Evolutionary conservation across 1,284 basidiomycete genomes (phyloP).

Genomic region (Tylopilus sp.): DNA sequence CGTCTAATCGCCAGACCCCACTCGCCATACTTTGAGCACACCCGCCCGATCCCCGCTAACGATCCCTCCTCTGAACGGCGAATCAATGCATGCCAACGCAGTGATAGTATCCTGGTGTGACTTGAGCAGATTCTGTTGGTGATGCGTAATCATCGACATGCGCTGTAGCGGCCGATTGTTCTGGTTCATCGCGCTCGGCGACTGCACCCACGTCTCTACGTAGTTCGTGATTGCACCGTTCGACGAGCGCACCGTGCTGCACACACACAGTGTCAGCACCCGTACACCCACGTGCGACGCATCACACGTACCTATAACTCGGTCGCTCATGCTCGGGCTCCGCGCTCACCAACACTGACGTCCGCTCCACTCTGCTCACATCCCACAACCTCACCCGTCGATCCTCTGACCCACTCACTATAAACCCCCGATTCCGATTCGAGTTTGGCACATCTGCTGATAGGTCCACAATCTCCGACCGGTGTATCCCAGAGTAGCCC

Average conservation of each 20-base stretch:
- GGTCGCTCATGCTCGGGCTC: conserved; percentile 69
- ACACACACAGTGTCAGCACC: neutral
- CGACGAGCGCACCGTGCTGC: conserved; percentile 33
- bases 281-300: neutral
- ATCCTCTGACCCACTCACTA: conserved; percentile 82
- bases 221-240: conserved; percentile 46
- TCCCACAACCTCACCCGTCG: conserved; percentile 82
- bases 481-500: conserved; percentile 52
- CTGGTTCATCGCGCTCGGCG: conserved; percentile 42
- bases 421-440: conserved; percentile 56
- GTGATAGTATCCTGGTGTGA: conserved; percentile 84
- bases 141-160: conserved; percentile 72
- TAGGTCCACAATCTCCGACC: conserved; percentile 53
- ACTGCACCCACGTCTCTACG: conserved; percentile 63
- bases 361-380: conserved; percentile 64
- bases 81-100: conserved; percentile 75
- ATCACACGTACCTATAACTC: conserved; percentile 54
- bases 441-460: conserved; percentile 39
- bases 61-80: conserved; percentile 82
- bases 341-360: conserved; percentile 67
- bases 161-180: conserved; percentile 68
- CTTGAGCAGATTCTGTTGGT: conserved; percentile 73
- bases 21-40: conserved; percentile 78
- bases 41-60: conserved; percentile 83
- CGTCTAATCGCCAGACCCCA: conserved; percentile 48